Base-by-base conservation (phyloP, 2,329 filamentous ascomycete genomes). In the Sclerotinia glacialis region DNA sequence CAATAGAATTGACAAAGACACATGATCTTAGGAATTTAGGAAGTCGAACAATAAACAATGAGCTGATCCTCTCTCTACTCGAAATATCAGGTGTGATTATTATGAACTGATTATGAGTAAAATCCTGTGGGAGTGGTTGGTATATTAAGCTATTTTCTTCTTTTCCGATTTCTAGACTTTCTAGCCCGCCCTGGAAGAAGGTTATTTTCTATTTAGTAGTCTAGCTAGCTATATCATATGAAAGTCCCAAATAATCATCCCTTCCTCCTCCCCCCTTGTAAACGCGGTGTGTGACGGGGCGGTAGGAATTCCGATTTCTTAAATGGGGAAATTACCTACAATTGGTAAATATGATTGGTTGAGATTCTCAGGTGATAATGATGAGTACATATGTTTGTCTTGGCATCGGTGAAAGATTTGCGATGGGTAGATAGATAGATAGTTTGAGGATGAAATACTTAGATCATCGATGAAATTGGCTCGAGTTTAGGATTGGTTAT, bases 371-470 rank as follows among this genome's bases (percentile, higher is more conserved):
- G 0, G n/a, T n/a, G 42, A 31, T 23, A 11, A 1, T 34, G 18
- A 47, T 46, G 42, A 60, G 4, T 34, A 12, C 7, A 31, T 12
- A 2, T 12, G 1, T 2, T 3, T n/a, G 18, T 12, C 56, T 60
- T 60, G 56, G 56, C 56, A 60, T 60, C 56, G 56, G 56, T 23
- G 56, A 59, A 46, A 47, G 44, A n/a, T 46, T 46, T 46, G 37
- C 37, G 44, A 46, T 46, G 46, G 12, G 5, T 3, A 21, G 49
- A 21, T 21, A 23, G 21, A 47, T 16, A n/a, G 21, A 37, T 37
- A 37, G 26, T 34, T 18, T 9, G 28, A 7, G 46, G n/a, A 26
- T 49, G 50, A 11, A 21, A 21, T 31, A 5, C n/a, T n/a, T n/a
- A n/a, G n/a, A n/a, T n/a, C n/a, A n/a, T n/a, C n/a, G 28, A 34